phyloP scores from a whole-genome alignment of 257 asterid genomes.

The Fraxinus anomala region DNA sequence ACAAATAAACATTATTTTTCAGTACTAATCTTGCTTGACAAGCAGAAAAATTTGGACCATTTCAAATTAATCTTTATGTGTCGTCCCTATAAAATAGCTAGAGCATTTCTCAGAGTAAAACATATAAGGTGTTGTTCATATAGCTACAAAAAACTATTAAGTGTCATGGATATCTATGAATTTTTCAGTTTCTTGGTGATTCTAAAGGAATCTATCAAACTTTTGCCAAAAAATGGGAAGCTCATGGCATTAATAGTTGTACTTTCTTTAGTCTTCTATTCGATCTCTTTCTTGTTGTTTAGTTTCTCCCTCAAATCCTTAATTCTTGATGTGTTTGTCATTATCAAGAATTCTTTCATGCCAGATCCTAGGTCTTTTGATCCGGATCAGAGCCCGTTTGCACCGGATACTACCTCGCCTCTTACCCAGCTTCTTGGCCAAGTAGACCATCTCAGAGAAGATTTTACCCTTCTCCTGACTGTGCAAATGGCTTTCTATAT shows the following conservation, averaged over 20 bases:
- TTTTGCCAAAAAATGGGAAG: constrained; percentile 45
- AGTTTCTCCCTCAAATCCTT: constrained; percentile 24
- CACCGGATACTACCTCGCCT: neutral
- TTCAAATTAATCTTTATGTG: too few relatives aligned
- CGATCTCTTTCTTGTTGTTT: constrained; percentile 17
- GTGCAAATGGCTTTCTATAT: constrained; percentile 30
- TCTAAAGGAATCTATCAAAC: constrained; percentile 35
- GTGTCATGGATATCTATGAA: constrained; percentile 23
- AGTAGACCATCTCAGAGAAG: constrained; percentile 24
- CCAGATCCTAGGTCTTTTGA: constrained; percentile 24
- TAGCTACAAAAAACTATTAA: too few relatives aligned
- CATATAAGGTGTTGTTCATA: too few relatives aligned
- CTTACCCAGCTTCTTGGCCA: neutral
- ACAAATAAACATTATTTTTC: too few relatives aligned
- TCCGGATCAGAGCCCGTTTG: neutral
- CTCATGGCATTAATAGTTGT: constrained; percentile 30
- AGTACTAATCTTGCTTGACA: too few relatives aligned
- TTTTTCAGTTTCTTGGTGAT: constrained; percentile 28
- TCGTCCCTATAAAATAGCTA: too few relatives aligned
- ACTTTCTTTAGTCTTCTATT: constrained; percentile 24
- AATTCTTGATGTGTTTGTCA: constrained; percentile 1
- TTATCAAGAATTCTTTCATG: constrained; percentile 15
- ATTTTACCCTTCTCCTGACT: constrained; percentile 21
- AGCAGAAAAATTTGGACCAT: too few relatives aligned
- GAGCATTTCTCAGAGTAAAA: too few relatives aligned